Evolutionary conservation across 163 green algal species (phyloP).

Genomic region (Prototheca stagnorum): DNA sequence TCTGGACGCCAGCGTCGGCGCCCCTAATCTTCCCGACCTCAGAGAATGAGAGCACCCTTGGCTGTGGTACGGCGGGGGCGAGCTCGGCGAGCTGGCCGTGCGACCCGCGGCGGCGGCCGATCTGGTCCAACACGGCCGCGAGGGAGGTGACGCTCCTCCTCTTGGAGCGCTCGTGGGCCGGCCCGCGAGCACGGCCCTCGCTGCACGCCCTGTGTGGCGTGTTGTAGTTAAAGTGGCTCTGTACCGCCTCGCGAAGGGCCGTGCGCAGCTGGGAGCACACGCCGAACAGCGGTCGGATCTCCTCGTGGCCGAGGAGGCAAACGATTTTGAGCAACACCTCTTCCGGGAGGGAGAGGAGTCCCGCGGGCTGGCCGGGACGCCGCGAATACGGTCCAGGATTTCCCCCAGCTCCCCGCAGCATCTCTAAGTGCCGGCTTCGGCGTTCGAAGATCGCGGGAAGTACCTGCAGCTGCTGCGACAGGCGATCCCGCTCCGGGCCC

Average conservation of each 20-base stretch:
- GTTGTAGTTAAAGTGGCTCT: constrained; percentile 19
- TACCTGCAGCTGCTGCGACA: background rate
- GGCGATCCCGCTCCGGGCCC: background rate
- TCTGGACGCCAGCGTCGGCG: background rate
- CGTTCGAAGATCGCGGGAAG: constrained; percentile 17
- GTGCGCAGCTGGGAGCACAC: constrained; percentile 21
- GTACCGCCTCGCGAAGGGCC: constrained; percentile 13
- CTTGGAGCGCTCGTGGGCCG: constrained; percentile 5
- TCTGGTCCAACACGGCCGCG: constrained; percentile 9
- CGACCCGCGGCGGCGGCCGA: too few relatives aligned
- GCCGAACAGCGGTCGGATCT: constrained; percentile 22
- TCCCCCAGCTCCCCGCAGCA: background rate
- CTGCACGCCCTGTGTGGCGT: constrained; percentile 2
- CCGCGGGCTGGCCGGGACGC: constrained; percentile 4
- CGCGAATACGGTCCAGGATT: constrained; percentile 6
- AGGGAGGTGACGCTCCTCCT: constrained; percentile 4
- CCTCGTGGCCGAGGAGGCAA: constrained; percentile 22
- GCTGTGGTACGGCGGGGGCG: background rate
- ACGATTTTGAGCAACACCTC: constrained; percentile 31
- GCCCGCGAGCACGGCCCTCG: constrained; percentile 1
- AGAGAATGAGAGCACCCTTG: background rate
- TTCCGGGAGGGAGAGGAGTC: constrained; percentile 25
- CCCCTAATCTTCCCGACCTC: background rate
- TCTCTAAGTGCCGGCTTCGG: constrained; percentile 11
- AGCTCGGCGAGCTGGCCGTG: too few relatives aligned